A percentile compares a stretch with the other conserved stretches of the same genome.
These are phyloP conservation scores for Curvularia sp. DNA, from an alignment of 2,329 filamentous ascomycete species.

Conservation along the genomic window DNA sequence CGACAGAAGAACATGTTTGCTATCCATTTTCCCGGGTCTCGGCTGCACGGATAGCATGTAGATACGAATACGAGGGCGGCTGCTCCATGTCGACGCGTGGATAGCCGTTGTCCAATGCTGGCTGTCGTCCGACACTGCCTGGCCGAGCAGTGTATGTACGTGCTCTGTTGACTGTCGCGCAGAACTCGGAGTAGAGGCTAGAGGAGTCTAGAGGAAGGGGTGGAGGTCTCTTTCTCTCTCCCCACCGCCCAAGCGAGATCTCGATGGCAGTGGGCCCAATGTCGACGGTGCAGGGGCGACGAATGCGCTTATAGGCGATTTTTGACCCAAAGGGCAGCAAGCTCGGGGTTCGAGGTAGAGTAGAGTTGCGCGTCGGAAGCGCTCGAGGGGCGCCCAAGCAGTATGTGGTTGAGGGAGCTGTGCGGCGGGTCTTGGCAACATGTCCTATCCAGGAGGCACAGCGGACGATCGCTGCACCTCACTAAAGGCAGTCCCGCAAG, in stretches of 20 bases:
- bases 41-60: background rate
- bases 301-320: background rate
- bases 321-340: background rate
- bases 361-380: background rate
- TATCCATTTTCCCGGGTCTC: background rate
- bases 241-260: conserved; percentile 8
- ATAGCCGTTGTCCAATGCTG: background rate
- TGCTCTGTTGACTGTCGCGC: background rate
- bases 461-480: conserved; percentile 8
- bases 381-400: conserved; percentile 1
- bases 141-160: background rate
- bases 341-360: background rate
- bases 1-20: background rate
- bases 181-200: background rate
- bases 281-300: background rate
- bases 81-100: conserved; percentile 4
- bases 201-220: conserved; percentile 3
- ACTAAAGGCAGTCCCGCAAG: conserved; percentile 25
- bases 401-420: conserved; percentile 7
- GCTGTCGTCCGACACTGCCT: background rate
- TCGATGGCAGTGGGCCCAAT: conserved; percentile 9
- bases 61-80: conserved; percentile 12
- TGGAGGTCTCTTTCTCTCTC: background rate
- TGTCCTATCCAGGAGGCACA: conserved; percentile 21
- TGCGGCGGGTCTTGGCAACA: conserved; percentile 28